These are phyloP conservation scores for Pisolithus albus DNA, from an alignment of 768 basidiomycete genomes.

Conservation along the genomic window DNA sequence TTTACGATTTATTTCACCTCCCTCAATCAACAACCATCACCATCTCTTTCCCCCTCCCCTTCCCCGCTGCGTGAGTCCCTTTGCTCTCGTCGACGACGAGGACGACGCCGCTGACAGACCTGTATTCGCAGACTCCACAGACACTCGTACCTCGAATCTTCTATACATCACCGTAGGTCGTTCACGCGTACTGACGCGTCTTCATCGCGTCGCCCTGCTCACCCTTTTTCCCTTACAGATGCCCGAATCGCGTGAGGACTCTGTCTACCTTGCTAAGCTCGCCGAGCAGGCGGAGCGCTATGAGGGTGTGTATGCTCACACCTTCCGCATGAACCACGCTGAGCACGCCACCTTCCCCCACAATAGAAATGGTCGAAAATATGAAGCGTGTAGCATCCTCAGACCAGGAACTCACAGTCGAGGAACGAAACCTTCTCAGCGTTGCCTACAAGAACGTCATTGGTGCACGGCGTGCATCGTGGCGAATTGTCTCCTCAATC, in stretches of 20 bases:
- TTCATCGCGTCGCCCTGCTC: slow-evolving; percentile 16
- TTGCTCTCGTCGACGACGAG: slow-evolving; percentile 23
- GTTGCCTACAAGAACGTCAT: slow-evolving; percentile 99
- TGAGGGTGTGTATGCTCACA: slow-evolving; percentile 56
- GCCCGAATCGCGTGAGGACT: slow-evolving; percentile 84
- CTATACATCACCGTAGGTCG: slow-evolving; percentile 34
- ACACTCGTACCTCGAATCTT: slow-evolving; percentile 15
- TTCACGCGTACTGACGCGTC: slow-evolving; percentile 36
- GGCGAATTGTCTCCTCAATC: slow-evolving; percentile 97
- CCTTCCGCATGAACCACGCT: slow-evolving; percentile 9
- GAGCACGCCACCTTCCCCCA: slow-evolving; percentile 1
- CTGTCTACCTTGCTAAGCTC: slow-evolving; percentile 99
- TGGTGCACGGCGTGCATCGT: slow-evolving; percentile 94
- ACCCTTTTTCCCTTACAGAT: slow-evolving; percentile 40
- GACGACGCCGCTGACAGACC: slow-evolving; percentile 18
- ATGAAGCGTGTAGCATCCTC: slow-evolving; percentile 99
- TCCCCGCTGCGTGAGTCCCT: slow-evolving; percentile 35
- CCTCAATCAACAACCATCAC: slow-evolving; percentile 42
- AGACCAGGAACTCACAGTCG: slow-evolving; percentile 96
- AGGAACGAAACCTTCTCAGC: slow-evolving; percentile 96
- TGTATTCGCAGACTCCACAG: background rate
- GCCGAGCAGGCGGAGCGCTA: slow-evolving; percentile 99
- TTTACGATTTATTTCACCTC: slow-evolving; percentile 46
- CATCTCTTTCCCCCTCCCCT: slow-evolving; percentile 31
- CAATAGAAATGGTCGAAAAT: slow-evolving; percentile 93